Conservation (phyloP, 305 asterid genomes). For the Fraxinus albicans region DNA sequence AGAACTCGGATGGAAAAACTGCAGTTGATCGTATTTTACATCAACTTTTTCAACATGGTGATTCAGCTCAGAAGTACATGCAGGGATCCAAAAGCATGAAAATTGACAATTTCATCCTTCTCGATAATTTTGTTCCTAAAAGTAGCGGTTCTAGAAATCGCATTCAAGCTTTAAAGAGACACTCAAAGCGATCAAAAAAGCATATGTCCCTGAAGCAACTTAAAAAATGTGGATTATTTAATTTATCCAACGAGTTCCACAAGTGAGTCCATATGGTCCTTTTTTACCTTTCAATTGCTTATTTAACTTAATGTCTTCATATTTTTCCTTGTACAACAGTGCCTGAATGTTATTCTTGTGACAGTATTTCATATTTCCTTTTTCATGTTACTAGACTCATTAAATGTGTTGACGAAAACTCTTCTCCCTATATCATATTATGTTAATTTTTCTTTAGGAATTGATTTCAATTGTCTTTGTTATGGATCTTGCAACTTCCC, state of each 20-base stretch:
- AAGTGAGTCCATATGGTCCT: slow-evolving; percentile 47
- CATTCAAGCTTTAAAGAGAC: slow-evolving; percentile 35
- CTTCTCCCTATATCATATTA: background rate
- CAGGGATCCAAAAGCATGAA: slow-evolving; percentile 74
- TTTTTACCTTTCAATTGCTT: slow-evolving; percentile 1
- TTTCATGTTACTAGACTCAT: background rate
- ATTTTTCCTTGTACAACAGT: background rate
- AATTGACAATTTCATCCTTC: slow-evolving; percentile 75
- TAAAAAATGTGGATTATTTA: slow-evolving; percentile 58
- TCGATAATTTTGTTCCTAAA: slow-evolving; percentile 69
- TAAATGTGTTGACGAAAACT: background rate
- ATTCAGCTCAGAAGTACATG: slow-evolving; percentile 76
- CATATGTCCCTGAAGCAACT: slow-evolving; percentile 73
- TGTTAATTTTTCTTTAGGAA: background rate
- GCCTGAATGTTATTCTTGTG: background rate
- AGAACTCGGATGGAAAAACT: slow-evolving; percentile 49
- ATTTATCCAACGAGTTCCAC: slow-evolving; percentile 59
- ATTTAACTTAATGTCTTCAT: background rate
- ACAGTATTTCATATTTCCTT: background rate
- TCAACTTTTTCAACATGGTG: slow-evolving; percentile 82
- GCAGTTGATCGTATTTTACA: slow-evolving; percentile 60
- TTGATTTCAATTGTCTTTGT: background rate
- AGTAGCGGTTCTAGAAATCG: slow-evolving; percentile 34
- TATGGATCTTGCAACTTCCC: background rate
- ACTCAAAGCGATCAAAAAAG: slow-evolving; percentile 72